Base-by-base conservation (phyloP, 108 stramenopile genomes). In the Phaeodactylum tricornutum region DNA sequence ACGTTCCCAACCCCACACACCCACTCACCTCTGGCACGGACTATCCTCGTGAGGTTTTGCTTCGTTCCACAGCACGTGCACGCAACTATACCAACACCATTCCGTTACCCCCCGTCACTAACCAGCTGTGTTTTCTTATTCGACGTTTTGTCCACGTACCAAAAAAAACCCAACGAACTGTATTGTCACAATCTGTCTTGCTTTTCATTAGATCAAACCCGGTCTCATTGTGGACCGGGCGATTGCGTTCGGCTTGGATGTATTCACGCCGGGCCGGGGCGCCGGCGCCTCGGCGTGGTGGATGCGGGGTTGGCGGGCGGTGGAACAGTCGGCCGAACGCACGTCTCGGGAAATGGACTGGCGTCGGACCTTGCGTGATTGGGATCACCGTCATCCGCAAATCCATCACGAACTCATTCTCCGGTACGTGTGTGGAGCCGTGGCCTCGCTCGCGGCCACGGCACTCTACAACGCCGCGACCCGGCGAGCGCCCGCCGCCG, bases 391-490 rank as follows among this genome's bases (percentile, higher is more conserved):
- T 28, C 78, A 74, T 58, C 87, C 87, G 9, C 78, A 73, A 45
- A 64, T 89, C 34, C 83, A 85, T 61, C 87, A 90, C 45, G 87
- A 90, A 57, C 41, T 90, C 37, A 61, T 90, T 33, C 78, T 90
- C 0, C 66, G 87, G 39, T 85, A 79, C 55, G 27, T 66, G 7
- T 55, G 50, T 37, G 83, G 83, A 7, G 65, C 73, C 20, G 24
- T 85, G 29, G 83, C 77, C 9, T 83, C 81, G n/a, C 49, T 72
- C 7, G 36, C 62, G 2, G 77, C 77, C 22, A 74, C 74, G 17
- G 36, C 66, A 19, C 14, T 79, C 6, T 79, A 73, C 55, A n/a
- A n/a, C n/a, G n/a, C n/a, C n/a, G n/a, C n/a, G n/a, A n/a, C n/a
- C n/a, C n/a, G n/a, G n/a, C n/a, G n/a, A n/a, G n/a, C n/a, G n/a